Conservation (phyloP, 1,139 yeast species). For the Taiozyma onychis region DNA sequence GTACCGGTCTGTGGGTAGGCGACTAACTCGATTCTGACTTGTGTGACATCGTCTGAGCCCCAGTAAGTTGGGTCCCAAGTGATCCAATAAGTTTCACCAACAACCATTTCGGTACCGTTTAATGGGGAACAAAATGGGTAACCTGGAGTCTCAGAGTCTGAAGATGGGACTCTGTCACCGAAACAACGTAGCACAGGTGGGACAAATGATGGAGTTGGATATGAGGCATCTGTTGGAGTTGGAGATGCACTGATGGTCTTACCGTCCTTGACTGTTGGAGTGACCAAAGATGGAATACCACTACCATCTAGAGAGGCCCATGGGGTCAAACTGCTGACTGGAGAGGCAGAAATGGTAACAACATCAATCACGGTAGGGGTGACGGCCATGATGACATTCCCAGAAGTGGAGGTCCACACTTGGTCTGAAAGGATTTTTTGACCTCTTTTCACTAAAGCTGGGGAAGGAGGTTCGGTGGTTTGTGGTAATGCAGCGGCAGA, state of each 20-base stretch:
- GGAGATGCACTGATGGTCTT: conserved; percentile 32
- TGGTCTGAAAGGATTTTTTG: conserved; percentile 26
- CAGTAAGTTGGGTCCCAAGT: conserved; percentile 40
- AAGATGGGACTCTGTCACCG: conserved; percentile 31
- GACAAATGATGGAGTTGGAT: conserved; percentile 29
- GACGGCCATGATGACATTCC: conserved; percentile 24
- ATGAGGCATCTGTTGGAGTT: conserved; percentile 26
- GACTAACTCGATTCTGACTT: conserved; percentile 27
- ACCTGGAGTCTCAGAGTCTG: conserved; percentile 19
- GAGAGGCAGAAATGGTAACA: conserved; percentile 35
- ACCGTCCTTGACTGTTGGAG: conserved; percentile 30
- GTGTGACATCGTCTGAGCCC: conserved; percentile 29
- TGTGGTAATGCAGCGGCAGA: conserved; percentile 22
- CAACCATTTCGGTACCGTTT: conserved; percentile 36
- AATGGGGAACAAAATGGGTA: conserved; percentile 34
- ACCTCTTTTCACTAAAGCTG: conserved; percentile 23
- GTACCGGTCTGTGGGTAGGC: conserved; percentile 29
- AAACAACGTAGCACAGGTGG: conserved; percentile 36
- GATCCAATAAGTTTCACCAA: conserved; percentile 38
- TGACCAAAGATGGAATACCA: conserved; percentile 33
- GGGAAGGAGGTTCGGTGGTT: conserved; percentile 18
- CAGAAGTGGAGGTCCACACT: conserved; percentile 33
- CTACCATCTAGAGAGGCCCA: conserved; percentile 35
- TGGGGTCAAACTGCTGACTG: conserved; percentile 27
- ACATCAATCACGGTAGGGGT: conserved; percentile 36